Percentiles rank a stretch among this genome's conserved stretches.
These are phyloP conservation scores for Pseudocercospora pini-densiflorae DNA, from an alignment of 2,329 filamentous ascomycete species.

Conservation along the genomic window DNA sequence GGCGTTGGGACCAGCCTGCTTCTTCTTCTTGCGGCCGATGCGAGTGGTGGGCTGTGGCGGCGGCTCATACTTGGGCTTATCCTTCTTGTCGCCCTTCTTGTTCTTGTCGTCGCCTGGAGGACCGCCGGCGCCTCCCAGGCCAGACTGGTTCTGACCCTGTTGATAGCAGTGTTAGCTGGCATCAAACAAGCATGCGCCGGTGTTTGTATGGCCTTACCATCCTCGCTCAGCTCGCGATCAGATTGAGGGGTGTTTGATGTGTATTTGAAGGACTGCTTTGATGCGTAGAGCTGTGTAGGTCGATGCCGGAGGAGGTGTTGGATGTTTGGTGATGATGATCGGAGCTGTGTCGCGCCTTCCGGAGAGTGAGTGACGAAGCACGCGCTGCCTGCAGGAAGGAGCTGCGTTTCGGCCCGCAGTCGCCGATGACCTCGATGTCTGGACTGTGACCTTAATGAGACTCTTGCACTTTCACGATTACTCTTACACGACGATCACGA, in stretches of 20 bases:
- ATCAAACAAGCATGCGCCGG: constrained; percentile 9
- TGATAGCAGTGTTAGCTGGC: constrained; percentile 10
- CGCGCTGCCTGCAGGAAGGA: constrained; percentile 19
- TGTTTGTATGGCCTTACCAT: constrained; percentile 24
- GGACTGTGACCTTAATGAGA: neutral
- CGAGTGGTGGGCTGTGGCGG: constrained; percentile 95
- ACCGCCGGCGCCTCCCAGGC: constrained; percentile 69
- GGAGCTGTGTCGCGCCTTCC: constrained; percentile 6
- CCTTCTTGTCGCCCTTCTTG: constrained; percentile 90
- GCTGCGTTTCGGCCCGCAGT: neutral
- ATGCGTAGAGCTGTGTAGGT: neutral
- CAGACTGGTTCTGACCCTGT: constrained; percentile 84
- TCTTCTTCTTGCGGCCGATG: constrained; percentile 98
- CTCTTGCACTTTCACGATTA: neutral
- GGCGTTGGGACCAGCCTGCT: constrained; percentile 87
- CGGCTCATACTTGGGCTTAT: constrained; percentile 99
- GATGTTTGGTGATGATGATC: constrained; percentile 2
- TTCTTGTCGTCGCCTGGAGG: constrained; percentile 70
- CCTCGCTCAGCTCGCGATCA: neutral
- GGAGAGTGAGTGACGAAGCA: constrained; percentile 18
- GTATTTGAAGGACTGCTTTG: neutral
- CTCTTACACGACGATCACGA: neutral
- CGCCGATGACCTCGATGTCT: constrained; percentile 6
- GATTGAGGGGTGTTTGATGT: neutral
- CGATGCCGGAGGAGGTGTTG: neutral